Percentiles rank a stretch among this genome's conserved stretches.
Conservation (phyloP, 2,329 filamentous ascomycete species). For the Bimuria novae-zelandiae region DNA sequence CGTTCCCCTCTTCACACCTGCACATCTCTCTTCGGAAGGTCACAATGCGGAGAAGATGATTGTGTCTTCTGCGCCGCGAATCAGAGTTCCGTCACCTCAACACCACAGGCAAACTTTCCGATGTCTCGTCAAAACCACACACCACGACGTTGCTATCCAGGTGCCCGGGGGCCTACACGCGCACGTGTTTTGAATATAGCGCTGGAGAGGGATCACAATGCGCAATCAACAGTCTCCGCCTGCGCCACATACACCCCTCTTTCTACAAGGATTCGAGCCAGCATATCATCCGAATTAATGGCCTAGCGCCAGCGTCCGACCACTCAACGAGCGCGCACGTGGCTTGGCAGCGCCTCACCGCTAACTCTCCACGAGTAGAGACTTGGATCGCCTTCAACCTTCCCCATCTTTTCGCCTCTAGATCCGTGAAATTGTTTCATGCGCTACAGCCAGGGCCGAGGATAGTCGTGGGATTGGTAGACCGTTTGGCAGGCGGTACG, state of each 20-base stretch:
- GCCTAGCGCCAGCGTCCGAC: not conserved
- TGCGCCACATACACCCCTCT: not conserved
- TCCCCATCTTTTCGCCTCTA: not conserved
- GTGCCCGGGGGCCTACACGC: too few relatives aligned
- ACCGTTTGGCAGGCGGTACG: not conserved
- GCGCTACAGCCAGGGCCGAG: not conserved
- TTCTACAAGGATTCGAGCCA: not conserved
- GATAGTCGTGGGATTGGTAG: conserved; percentile 2
- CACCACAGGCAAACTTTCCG: too few relatives aligned
- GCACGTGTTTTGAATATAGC: too few relatives aligned
- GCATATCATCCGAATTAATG: not conserved
- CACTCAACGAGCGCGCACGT: not conserved
- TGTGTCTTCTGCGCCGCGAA: too few relatives aligned
- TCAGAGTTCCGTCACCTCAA: too few relatives aligned
- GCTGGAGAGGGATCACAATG: too few relatives aligned
- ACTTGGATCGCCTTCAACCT: not conserved
- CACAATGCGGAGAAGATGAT: too few relatives aligned
- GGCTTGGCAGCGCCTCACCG: conserved; percentile 2
- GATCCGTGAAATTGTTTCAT: not conserved
- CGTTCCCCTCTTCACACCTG: not conserved
- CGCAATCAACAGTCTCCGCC: not conserved
- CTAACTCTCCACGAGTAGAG: not conserved
- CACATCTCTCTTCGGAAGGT: not conserved
- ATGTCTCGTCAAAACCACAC: too few relatives aligned
- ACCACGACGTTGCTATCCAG: too few relatives aligned